phyloP scores from a whole-genome alignment of 2,329 filamentous ascomycete species.

The Ceratocystis albifundus region DNA sequence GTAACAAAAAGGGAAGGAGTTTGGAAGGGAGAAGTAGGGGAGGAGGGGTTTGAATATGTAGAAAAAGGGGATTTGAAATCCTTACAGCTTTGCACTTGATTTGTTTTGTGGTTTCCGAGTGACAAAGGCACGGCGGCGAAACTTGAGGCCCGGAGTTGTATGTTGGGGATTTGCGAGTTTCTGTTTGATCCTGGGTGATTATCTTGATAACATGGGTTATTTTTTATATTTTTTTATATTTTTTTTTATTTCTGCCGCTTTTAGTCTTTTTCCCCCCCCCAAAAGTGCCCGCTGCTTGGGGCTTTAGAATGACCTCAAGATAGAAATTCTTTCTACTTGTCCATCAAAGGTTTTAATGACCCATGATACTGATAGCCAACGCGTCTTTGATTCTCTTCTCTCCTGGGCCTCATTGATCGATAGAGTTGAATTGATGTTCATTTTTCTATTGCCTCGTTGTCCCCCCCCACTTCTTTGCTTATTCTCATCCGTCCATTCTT shows the following conservation, averaged over 20 bases:
- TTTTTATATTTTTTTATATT: no score
- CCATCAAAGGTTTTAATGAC: no score
- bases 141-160: conserved; percentile 7
- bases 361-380: no score
- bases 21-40: no score
- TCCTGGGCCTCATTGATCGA: no score
- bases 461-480: neutral
- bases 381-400: no score
- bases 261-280: conserved; percentile 6
- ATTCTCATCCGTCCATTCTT: conserved; percentile 9
- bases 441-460: neutral
- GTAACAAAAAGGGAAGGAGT: neutral
- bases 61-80: neutral
- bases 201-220: conserved; percentile 9
- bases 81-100: neutral
- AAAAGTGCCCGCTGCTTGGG: neutral
- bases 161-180: conserved; percentile 11
- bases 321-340: no score
- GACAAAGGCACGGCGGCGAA: neutral
- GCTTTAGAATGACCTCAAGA: neutral
- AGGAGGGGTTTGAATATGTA: neutral
- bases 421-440: neutral
- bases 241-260: neutral
- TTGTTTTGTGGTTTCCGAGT: neutral
- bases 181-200: neutral